These are phyloP conservation scores for Sarocladium strictum DNA, from an alignment of 2,329 filamentous ascomycete species.

Conservation along the genomic window DNA sequence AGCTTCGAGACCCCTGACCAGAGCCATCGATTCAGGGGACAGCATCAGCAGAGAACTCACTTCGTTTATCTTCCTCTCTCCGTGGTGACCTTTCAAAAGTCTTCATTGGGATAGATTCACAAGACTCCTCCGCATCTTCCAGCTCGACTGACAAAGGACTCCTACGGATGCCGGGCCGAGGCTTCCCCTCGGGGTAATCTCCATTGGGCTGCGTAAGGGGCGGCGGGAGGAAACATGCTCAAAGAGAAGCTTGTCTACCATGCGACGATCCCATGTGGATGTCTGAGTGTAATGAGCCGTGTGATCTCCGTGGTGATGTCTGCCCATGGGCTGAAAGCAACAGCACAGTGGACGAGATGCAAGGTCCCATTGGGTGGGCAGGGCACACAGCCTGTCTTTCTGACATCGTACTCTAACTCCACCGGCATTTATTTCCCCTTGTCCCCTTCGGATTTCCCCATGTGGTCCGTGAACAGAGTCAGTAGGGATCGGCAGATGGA, in stretches of 20 bases:
- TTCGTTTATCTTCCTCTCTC: background rate
- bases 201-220: background rate
- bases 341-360: too few relatives aligned
- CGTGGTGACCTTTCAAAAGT: background rate
- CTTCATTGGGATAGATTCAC: background rate
- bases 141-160: background rate
- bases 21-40: too few relatives aligned
- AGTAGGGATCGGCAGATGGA: constrained; percentile 8
- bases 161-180: constrained; percentile 1
- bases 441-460: background rate
- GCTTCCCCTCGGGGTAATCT: background rate
- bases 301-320: background rate
- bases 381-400: background rate
- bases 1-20: too few relatives aligned
- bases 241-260: constrained; percentile 1
- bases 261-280: background rate
- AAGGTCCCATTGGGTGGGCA: background rate
- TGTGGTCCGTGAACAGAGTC: constrained; percentile 4
- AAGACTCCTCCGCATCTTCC: constrained; percentile 1
- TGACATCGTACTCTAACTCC: background rate
- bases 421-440: background rate
- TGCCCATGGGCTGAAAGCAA: background rate
- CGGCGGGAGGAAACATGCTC: background rate
- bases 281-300: background rate
- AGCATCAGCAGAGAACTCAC: too few relatives aligned